phyloP scores from a whole-genome alignment of 2,329 filamentous ascomycete genomes.

The Gyromitra esculenta region DNA sequence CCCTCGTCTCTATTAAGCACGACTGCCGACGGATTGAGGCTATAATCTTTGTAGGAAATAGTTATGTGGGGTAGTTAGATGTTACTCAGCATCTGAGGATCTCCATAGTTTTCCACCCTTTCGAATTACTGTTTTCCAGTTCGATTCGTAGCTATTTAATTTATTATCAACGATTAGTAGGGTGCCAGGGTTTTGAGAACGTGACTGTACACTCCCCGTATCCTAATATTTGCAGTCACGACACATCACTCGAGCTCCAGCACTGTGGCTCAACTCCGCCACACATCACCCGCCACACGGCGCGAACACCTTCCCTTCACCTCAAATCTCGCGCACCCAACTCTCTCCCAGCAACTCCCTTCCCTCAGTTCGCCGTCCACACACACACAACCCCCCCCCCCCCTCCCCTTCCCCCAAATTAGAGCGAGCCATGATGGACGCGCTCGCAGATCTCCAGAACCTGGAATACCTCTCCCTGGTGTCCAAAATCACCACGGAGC shows the following conservation, averaged over 20 bases:
- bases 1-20: too few species aligned
- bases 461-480: constrained; percentile 94
- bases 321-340: constrained; percentile 1
- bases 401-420: too few species aligned
- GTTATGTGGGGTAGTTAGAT: too few species aligned
- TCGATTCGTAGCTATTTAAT: too few species aligned
- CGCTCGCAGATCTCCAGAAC: constrained; percentile 89
- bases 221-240: background rate
- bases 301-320: constrained; percentile 2
- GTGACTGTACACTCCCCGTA: too few species aligned
- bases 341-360: background rate
- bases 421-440: constrained; percentile 48
- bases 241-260: background rate
- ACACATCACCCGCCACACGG: constrained; percentile 17
- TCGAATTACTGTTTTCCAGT: too few species aligned
- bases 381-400: background rate
- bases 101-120: too few species aligned
- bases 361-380: background rate
- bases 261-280: background rate
- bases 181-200: too few species aligned
- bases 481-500: constrained; percentile 90
- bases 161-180: too few species aligned
- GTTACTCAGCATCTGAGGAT: too few species aligned
- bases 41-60: too few species aligned
- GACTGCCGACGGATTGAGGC: too few species aligned